Evolutionary conservation across 805 yeast genomes (phyloP).

Genomic region (Cyberlindnera galapagoensis): DNA sequence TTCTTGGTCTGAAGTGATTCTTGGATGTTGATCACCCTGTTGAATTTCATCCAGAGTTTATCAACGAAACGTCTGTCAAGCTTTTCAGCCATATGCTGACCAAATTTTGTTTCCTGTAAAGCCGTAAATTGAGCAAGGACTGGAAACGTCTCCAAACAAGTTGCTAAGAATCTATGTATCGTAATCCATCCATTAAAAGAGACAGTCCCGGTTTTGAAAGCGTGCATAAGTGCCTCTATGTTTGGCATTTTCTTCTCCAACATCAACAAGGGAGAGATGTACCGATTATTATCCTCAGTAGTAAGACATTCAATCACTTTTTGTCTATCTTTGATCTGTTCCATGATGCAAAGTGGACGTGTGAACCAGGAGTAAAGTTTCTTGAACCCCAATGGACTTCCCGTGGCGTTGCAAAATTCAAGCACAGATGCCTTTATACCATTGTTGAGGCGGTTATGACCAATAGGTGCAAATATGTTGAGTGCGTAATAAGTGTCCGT

Average conservation of each 20-base stretch:
- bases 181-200: no score
- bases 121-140: no score
- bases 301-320: conserved; percentile 24
- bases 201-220: no score
- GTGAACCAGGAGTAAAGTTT: conserved; percentile 29
- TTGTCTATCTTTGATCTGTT: conserved; percentile 25
- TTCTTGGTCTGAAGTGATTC: conserved; percentile 24
- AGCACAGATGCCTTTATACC: conserved; percentile 12
- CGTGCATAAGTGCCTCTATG: conserved; percentile 20
- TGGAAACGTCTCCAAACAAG: no score
- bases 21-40: conserved; percentile 31
- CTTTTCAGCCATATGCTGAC: conserved; percentile 12
- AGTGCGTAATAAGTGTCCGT: conserved; percentile 24
- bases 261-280: conserved; percentile 17
- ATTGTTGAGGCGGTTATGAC: conserved; percentile 5
- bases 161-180: no score
- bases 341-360: conserved; percentile 27
- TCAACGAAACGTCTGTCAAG: conserved; percentile 11
- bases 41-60: conserved; percentile 16
- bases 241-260: conserved; percentile 26
- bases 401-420: conserved; percentile 21
- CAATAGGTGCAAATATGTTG: conserved; percentile 16
- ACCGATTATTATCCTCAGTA: conserved; percentile 14
- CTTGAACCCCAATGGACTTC: conserved; percentile 25
- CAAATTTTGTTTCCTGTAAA: conserved; percentile 4